These are phyloP conservation scores for Arthrinium phaeospermum DNA, from an alignment of 2,329 filamentous ascomycete genomes.

Conservation along the genomic window DNA sequence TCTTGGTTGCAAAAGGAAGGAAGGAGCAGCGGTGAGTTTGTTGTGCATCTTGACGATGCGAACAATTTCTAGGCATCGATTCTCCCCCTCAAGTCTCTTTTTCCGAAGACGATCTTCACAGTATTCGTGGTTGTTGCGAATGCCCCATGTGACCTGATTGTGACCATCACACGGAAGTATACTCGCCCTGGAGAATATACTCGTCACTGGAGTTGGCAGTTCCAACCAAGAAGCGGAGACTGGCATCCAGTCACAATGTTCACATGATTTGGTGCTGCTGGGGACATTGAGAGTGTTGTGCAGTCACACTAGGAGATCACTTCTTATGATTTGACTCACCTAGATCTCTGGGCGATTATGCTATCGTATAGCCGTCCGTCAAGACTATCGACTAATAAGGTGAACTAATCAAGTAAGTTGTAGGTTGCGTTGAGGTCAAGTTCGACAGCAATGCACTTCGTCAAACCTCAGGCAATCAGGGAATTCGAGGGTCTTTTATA, in stretches of 20 bases:
- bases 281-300: neutral
- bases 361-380: neutral
- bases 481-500: neutral
- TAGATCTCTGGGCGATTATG: neutral
- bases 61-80: neutral
- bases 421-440: neutral
- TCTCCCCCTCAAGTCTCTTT: neutral
- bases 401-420: neutral
- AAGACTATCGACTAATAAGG: neutral
- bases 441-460: neutral
- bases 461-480: neutral
- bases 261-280: neutral
- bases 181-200: neutral
- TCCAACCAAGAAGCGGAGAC: neutral
- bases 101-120: neutral
- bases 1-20: neutral
- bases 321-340: neutral
- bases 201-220: neutral
- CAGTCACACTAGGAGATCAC: neutral
- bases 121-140: neutral
- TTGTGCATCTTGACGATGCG: neutral
- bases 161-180: neutral
- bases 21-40: neutral
- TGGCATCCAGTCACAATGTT: neutral
- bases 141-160: no score